Evolutionary conservation across 2,329 filamentous ascomycete genomes (phyloP), one percentile per base, ranked within the genome.

Genomic region (Fusarium fracticaudum): DNA sequence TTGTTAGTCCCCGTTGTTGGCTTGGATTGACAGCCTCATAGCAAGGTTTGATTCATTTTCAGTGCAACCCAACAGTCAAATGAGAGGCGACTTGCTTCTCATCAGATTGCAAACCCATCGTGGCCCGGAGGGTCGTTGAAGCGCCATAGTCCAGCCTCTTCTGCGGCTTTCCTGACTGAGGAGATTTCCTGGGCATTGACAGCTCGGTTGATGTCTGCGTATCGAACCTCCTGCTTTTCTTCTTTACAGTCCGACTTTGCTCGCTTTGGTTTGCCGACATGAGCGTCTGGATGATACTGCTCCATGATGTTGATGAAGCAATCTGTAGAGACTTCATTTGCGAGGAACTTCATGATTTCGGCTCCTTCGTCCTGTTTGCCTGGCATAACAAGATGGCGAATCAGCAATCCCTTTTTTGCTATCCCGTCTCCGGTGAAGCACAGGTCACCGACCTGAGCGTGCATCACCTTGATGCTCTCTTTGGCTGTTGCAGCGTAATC

Each of bases 301-400:
- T 97, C 94, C 94, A 96, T 96, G 74, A 97, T 91, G 79, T 97
- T 92, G 68, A 96, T 89, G 81, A 95, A 96, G 48, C 93, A 86
- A 80, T 96, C 93, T 63, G 85, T 87, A 8, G 92, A 94, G 5
- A 97, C 87, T 60, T 94, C 89, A 35, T 88, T 85, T 0, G 93
- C 94, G 22, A 97, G 85, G 87, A 93, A 97, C 70, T 84, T 86
- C 86, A 97, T 92, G 68, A 97, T 96, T 71, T 90, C 85, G 58
- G 87, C 86, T 1, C 92, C 92, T 82, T 96, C 94, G 24, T 89
- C 89, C 78, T 93, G 92, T 77, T 91, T 90, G 0, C 93, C 93
- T 0, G 94, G 94, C 94, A 97, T 97, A 33, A 96, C 93, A 4
- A 97, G 87, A 82, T 97, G 94, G 31, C 94, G 86, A 5, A 97